Evolutionary conservation across 169 alveolate species (phyloP).

Genomic region (Babesia ovis): DNA sequence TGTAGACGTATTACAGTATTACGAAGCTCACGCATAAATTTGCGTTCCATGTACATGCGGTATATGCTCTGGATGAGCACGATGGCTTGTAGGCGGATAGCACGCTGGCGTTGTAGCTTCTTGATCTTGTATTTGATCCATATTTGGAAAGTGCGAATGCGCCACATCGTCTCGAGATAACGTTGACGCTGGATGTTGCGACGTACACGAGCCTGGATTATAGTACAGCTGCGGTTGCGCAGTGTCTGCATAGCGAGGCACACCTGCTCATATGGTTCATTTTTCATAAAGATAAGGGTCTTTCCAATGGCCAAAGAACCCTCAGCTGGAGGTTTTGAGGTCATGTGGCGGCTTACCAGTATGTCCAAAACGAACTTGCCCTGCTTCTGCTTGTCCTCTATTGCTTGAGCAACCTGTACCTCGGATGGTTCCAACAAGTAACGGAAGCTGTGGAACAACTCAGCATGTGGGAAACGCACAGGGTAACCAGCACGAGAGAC

Average conservation of each 20-base stretch:
- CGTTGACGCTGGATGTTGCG: slow-evolving; percentile 43
- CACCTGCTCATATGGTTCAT: slow-evolving; percentile 68
- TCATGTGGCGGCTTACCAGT: slow-evolving; percentile 32
- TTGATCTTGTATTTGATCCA: slow-evolving; percentile 65
- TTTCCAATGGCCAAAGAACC: slow-evolving; percentile 58
- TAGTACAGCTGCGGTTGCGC: slow-evolving; percentile 55
- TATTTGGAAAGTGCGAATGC: slow-evolving; percentile 66
- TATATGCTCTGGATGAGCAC: slow-evolving; percentile 49
- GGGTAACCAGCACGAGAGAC: slow-evolving; percentile 95
- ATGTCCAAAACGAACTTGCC: slow-evolving; percentile 42
- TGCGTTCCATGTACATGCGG: slow-evolving; percentile 51
- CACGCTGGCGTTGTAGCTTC: slow-evolving; percentile 35
- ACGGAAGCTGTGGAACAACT: slow-evolving; percentile 82
- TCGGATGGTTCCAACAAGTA: slow-evolving; percentile 70
- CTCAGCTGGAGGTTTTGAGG: slow-evolving; percentile 30
- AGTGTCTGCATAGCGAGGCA: slow-evolving; percentile 67
- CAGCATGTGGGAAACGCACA: slow-evolving; percentile 87
- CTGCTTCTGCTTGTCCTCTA: slow-evolving; percentile 36
- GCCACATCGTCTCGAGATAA: slow-evolving; percentile 41
- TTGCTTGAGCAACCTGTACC: slow-evolving; percentile 3
- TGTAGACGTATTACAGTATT: slow-evolving; percentile 30
- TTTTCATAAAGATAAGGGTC: slow-evolving; percentile 65
- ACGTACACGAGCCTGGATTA: slow-evolving; percentile 68
- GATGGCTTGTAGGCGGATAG: slow-evolving; percentile 18
- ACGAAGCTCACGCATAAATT: slow-evolving; percentile 7